Percentiles rank a stretch among this genome's conserved stretches.
phyloP scores from a whole-genome alignment of 2,329 filamentous ascomycete genomes.

The Conoideocrella luteorostrata region DNA sequence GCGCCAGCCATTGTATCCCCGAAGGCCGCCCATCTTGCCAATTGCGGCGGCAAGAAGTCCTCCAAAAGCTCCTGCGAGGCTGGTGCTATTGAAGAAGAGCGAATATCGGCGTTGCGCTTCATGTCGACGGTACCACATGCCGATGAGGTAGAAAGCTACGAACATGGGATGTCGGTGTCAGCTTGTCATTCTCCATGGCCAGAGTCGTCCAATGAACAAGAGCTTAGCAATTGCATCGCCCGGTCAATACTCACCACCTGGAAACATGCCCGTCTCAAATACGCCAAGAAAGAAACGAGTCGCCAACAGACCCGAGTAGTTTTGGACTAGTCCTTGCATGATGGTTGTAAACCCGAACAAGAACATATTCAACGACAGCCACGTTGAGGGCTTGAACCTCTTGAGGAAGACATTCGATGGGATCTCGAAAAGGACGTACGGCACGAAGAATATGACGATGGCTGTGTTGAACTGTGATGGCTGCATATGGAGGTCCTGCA shows the following conservation, averaged over 20 bases:
- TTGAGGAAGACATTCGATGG: slow-evolving; percentile 64
- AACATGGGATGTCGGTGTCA: slow-evolving; percentile 10
- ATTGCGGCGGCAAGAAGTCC: slow-evolving; percentile 81
- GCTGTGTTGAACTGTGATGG: slow-evolving; percentile 64
- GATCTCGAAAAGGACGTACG: slow-evolving; percentile 67
- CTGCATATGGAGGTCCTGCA: slow-evolving; percentile 54
- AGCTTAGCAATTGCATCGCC: too few relatives aligned
- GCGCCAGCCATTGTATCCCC: slow-evolving; percentile 52
- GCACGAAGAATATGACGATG: slow-evolving; percentile 75
- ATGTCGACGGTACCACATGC: slow-evolving; percentile 82
- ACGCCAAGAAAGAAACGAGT: slow-evolving; percentile 82
- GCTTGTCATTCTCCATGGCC: too few relatives aligned
- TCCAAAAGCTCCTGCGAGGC: slow-evolving; percentile 76
- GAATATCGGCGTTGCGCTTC: slow-evolving; percentile 90
- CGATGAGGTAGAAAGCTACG: slow-evolving; percentile 58
- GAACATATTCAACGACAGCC: slow-evolving; percentile 79
- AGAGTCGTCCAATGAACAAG: too few relatives aligned
- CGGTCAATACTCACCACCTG: slow-evolving; percentile 26
- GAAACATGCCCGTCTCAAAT: slow-evolving; percentile 69
- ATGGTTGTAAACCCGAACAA: slow-evolving; percentile 70
- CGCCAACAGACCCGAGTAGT: slow-evolving; percentile 68
- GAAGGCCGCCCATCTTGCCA: slow-evolving; percentile 64
- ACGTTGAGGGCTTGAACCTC: slow-evolving; percentile 53
- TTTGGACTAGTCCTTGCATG: slow-evolving; percentile 70
- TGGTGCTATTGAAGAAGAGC: slow-evolving; percentile 86